Conservation (phyloP, 2,329 filamentous ascomycete genomes). For the Zarea fungicola region DNA sequence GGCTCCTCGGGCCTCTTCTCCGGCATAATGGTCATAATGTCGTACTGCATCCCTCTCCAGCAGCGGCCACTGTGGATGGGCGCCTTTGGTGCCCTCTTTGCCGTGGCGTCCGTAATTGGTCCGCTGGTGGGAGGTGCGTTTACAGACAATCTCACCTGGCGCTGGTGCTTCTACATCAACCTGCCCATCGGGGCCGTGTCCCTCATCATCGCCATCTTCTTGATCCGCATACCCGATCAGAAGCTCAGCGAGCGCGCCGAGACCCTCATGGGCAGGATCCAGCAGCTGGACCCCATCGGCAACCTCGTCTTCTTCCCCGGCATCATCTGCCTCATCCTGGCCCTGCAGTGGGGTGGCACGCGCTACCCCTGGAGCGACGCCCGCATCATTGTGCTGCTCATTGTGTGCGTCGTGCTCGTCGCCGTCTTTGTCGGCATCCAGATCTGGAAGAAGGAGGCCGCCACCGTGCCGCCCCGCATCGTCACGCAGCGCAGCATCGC, state of each 20-base stretch:
- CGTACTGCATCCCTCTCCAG: conserved; percentile 12
- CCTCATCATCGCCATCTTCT: conserved; percentile 23
- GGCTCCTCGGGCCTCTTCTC: conserved; percentile 36
- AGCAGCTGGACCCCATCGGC: conserved; percentile 19
- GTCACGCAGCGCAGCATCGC: conserved; percentile 28
- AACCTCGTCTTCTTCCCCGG: conserved; percentile 19
- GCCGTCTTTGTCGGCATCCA: conserved; percentile 28
- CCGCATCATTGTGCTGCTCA: conserved; percentile 28
- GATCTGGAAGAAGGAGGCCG: conserved; percentile 25
- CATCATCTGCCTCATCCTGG: conserved; percentile 37
- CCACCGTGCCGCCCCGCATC: conserved; percentile 32
- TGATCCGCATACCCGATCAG: conserved; percentile 8
- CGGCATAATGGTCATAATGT: conserved; percentile 28
- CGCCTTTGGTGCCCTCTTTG: conserved; percentile 33
- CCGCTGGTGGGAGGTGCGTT: conserved; percentile 20
- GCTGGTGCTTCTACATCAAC: conserved; percentile 28
- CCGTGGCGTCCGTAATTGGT: conserved; percentile 26
- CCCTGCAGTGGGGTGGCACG: conserved; percentile 39
- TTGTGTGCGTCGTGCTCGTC: conserved; percentile 24
- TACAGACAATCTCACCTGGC: conserved; percentile 21
- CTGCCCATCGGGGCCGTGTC: conserved; percentile 22
- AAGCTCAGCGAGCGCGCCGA: neutral
- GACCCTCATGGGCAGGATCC: conserved; percentile 10
- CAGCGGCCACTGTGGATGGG: conserved; percentile 32
- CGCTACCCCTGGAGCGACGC: conserved; percentile 27